Percentiles rank a stretch among this genome's conserved stretches.
These are phyloP conservation scores for Ceratocystis eucalypticola DNA, from an alignment of 2,329 filamentous ascomycete species.

Conservation along the genomic window DNA sequence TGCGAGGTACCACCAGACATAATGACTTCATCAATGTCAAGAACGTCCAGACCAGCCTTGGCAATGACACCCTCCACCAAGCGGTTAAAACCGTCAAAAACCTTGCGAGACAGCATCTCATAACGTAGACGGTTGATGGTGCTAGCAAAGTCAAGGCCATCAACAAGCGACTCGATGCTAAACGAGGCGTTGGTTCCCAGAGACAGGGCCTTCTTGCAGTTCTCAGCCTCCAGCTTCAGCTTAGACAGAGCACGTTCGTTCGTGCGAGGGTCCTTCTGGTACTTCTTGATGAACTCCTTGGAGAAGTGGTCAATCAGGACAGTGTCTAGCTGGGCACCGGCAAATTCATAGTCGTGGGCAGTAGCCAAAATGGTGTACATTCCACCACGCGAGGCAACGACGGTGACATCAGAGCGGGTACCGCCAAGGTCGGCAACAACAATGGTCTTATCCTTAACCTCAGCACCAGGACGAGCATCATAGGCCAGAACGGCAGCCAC, in stretches of 20 bases:
- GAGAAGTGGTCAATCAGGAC: conserved; percentile 91
- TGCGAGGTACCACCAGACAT: conserved; percentile 84
- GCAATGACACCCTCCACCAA: conserved; percentile 73
- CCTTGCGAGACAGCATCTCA: conserved; percentile 74
- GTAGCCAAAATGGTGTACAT: conserved; percentile 94
- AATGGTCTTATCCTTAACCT: conserved; percentile 70
- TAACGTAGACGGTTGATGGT: conserved; percentile 90
- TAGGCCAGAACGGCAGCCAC: conserved; percentile 81
- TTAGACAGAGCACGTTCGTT: conserved; percentile 77
- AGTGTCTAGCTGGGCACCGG: conserved; percentile 74
- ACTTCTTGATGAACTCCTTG: conserved; percentile 98
- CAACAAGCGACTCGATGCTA: conserved; percentile 79
- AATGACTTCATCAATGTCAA: conserved; percentile 91
- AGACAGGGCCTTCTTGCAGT: conserved; percentile 81
- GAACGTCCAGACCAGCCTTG: conserved; percentile 82
- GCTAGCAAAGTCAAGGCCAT: conserved; percentile 79
- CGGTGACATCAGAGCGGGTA: conserved; percentile 79
- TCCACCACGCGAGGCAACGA: conserved; percentile 80
- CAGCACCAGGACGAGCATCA: conserved; percentile 66
- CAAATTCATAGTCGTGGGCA: conserved; percentile 87
- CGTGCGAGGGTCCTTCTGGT: conserved; percentile 74
- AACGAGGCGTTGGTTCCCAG: conserved; percentile 80
- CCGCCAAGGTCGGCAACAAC: conserved; percentile 89
- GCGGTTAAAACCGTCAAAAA: conserved; percentile 76
- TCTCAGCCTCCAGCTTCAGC: conserved; percentile 80